phyloP scores from a whole-genome alignment of 2,329 filamentous ascomycete species.

The Elsinoe perseae region DNA sequence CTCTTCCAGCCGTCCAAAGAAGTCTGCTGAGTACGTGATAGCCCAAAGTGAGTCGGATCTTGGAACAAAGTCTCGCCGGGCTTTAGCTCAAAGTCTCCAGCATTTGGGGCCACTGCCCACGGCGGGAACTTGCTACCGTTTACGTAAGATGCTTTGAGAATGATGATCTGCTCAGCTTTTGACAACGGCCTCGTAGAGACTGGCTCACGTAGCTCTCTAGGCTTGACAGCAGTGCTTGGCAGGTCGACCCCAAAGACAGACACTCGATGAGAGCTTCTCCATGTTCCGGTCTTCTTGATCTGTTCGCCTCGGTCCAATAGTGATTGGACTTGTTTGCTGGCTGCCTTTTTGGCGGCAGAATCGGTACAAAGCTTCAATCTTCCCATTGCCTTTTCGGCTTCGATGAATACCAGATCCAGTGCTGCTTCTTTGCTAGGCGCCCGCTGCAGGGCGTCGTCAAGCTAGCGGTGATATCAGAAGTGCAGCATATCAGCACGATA shows the following conservation, averaged over 20 bases:
- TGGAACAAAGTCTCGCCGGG: slow-evolving; percentile 44
- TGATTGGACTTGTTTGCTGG: slow-evolving; percentile 57
- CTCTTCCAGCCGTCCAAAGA: slow-evolving; percentile 82
- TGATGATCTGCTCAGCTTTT: slow-evolving; percentile 64
- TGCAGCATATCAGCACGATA: not conserved
- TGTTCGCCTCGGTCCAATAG: slow-evolving; percentile 65
- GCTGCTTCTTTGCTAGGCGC: slow-evolving; percentile 54
- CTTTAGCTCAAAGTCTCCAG: slow-evolving; percentile 53
- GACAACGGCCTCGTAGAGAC: slow-evolving; percentile 56
- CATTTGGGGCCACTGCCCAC: slow-evolving; percentile 60
- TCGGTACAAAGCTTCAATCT: slow-evolving; percentile 57
- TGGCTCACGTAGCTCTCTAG: slow-evolving; percentile 39
- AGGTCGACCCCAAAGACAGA: slow-evolving; percentile 2
- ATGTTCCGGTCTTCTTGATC: slow-evolving; percentile 52
- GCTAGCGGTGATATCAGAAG: not conserved
- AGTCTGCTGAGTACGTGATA: slow-evolving; percentile 65
- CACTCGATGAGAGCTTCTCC: slow-evolving; percentile 19
- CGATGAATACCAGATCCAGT: slow-evolving; percentile 65
- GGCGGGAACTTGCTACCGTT: slow-evolving; percentile 79
- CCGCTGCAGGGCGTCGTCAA: slow-evolving; percentile 19
- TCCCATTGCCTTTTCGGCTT: slow-evolving; percentile 74
- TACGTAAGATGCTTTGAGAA: slow-evolving; percentile 69
- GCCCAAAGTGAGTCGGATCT: slow-evolving; percentile 59
- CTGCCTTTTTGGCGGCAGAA: slow-evolving; percentile 34
- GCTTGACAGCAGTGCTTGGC: slow-evolving; percentile 20